A percentile compares a stretch with the other conserved stretches of the same genome.
These are phyloP conservation scores for Talaromyces verruculosus DNA, from an alignment of 2,329 filamentous ascomycete species.

Conservation along the genomic window DNA sequence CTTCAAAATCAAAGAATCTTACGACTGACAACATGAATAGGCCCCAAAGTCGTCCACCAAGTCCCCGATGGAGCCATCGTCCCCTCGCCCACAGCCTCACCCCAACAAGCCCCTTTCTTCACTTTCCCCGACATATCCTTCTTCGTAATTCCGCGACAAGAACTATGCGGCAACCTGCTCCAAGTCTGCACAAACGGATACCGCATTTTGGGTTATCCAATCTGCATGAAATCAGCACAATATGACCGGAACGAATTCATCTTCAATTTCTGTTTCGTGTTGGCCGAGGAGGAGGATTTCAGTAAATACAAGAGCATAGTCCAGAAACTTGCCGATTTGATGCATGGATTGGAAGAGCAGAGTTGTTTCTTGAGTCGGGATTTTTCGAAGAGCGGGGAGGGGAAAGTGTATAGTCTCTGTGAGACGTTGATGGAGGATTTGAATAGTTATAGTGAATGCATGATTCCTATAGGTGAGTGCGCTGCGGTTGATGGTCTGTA, in stretches of 20 bases:
- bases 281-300: constrained; percentile 69
- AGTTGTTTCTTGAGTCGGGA: constrained; percentile 68
- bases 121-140: constrained; percentile 84
- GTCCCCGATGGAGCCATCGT: constrained; percentile 62
- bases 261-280: constrained; percentile 91
- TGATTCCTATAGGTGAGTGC: constrained; percentile 83
- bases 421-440: constrained; percentile 87
- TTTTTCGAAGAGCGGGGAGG: constrained; percentile 46
- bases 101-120: constrained; percentile 62
- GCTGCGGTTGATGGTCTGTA: background rate
- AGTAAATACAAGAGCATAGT: constrained; percentile 82
- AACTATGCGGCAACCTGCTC: constrained; percentile 89
- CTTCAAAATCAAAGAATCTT: background rate
- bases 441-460: constrained; percentile 96
- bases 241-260: constrained; percentile 96
- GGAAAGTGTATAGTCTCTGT: constrained; percentile 67
- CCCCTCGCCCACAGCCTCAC: constrained; percentile 45
- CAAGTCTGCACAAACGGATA: constrained; percentile 70
- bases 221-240: constrained; percentile 77
- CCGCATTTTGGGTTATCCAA: constrained; percentile 81
- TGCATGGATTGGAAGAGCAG: constrained; percentile 89
- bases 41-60: constrained; percentile 64
- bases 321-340: constrained; percentile 76
- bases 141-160: constrained; percentile 91
- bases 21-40: constrained; percentile 35